phyloP scores from a whole-genome alignment of 768 basidiomycete genomes.

The Cubamyces sp. region DNA sequence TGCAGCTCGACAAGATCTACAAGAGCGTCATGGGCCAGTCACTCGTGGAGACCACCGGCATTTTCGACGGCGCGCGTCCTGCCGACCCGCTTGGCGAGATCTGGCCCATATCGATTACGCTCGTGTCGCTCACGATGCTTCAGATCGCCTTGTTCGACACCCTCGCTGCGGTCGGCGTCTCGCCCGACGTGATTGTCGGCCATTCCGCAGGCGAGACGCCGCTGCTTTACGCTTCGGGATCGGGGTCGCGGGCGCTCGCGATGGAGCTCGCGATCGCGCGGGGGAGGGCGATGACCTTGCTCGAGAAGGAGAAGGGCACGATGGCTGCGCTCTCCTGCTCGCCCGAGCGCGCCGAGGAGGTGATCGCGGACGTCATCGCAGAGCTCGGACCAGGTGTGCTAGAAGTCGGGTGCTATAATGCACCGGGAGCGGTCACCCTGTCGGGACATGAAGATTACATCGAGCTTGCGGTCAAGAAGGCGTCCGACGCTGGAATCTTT shows the following conservation, averaged over 20 bases:
- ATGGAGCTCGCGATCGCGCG: constrained; percentile 49
- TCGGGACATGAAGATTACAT: constrained; percentile 36
- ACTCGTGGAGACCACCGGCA: constrained; percentile 40
- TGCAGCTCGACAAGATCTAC: constrained; percentile 43
- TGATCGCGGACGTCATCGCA: constrained; percentile 31
- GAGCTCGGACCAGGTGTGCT: constrained; percentile 29
- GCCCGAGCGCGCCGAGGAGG: constrained; percentile 32
- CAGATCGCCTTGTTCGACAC: constrained; percentile 52
- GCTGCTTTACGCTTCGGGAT: constrained; percentile 48
- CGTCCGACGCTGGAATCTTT: constrained; percentile 36
- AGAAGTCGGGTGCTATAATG: constrained; percentile 48
- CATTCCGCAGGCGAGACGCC: constrained; percentile 55
- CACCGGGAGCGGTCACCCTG: constrained; percentile 43
- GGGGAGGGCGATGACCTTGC: constrained; percentile 40
- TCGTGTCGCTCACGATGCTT: constrained; percentile 48
- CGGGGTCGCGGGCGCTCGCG: constrained; percentile 44
- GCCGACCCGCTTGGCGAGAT: constrained; percentile 23
- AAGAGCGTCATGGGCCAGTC: constrained; percentile 39
- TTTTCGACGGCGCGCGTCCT: constrained; percentile 38
- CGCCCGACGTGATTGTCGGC: constrained; percentile 45
- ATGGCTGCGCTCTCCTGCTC: constrained; percentile 51
- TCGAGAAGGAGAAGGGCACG: constrained; percentile 40
- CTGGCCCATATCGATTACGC: constrained; percentile 42
- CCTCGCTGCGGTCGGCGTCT: constrained; percentile 39
- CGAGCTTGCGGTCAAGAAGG: constrained; percentile 39